A percentile compares a stretch with the other conserved stretches of the same genome.
Evolutionary conservation across 1,284 basidiomycete genomes (phyloP).

Genomic region (Puccinia polysora): DNA sequence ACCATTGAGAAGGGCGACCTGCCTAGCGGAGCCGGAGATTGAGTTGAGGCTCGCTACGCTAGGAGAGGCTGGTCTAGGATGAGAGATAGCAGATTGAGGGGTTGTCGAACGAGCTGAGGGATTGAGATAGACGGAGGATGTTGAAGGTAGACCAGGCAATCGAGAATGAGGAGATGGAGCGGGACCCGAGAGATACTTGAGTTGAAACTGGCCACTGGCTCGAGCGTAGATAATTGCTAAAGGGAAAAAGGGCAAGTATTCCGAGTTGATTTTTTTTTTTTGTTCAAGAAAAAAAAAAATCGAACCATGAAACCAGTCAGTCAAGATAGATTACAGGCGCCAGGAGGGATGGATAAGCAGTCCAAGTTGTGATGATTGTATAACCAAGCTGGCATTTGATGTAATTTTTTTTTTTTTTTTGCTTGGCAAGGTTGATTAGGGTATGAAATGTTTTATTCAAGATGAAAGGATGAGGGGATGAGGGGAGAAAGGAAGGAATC

Average conservation of each 20-base stretch:
- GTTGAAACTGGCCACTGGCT: conserved; percentile 41
- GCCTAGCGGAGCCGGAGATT: conserved; percentile 44
- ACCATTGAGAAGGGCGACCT: conserved; percentile 37
- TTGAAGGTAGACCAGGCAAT: conserved; percentile 22
- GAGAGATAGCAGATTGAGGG: conserved; percentile 34
- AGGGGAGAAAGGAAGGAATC: too few relatives aligned
- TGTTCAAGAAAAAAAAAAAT: too few relatives aligned
- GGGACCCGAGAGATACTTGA: conserved; percentile 38
- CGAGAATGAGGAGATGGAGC: conserved; percentile 39
- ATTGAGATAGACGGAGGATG: conserved; percentile 24
- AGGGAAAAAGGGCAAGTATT: too few relatives aligned
- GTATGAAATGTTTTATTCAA: too few relatives aligned
- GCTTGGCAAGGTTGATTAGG: too few relatives aligned
- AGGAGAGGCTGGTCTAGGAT: conserved; percentile 16
- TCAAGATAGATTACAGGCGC: not conserved
- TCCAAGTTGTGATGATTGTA: not conserved
- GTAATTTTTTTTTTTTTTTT: too few relatives aligned
- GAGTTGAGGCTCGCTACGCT: conserved; percentile 21
- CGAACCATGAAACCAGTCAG: not conserved
- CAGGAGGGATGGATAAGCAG: not conserved
- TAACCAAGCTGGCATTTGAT: too few relatives aligned
- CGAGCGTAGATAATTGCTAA: conserved; percentile 42
- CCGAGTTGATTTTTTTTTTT: too few relatives aligned
- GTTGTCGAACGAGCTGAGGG: conserved; percentile 23
- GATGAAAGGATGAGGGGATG: too few relatives aligned